Evolutionary conservation across 352 stramenopile genomes (phyloP), one percentile per base, ranked within the genome.

Genomic region (Phytophthora uliginosa): DNA sequence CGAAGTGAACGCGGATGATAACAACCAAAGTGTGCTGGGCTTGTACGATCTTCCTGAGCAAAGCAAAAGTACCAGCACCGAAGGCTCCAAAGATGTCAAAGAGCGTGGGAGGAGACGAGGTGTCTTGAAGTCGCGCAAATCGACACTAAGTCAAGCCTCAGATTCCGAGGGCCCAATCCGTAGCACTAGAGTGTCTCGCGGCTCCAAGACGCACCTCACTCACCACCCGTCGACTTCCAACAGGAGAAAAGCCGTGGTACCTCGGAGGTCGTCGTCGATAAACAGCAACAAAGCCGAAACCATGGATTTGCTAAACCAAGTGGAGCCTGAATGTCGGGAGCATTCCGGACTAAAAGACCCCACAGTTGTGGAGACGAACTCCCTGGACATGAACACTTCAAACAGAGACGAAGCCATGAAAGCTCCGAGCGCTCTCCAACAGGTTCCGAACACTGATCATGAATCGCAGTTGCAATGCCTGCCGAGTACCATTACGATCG

Each of bases 161-260:
- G 42, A 50, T 13, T 50, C 18, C 0, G 42, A 50, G 12, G 17
- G 1, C 8, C 6, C 42, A 9, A 50, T 22, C 18, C 42, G 42
- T 50, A 9, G 4, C 4, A 7, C 36, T 15, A n/a, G 17, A 31
- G 28, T 1, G 36, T 15, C 36, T 15, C 36, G 36, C 36, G 36
- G 66, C 28, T 65, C 51, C 6, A 72, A 53, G 22, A 15, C 28
- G 40, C 42, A 54, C 50, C 36, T 45, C 17, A 52, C 20, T 18
- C 63, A 68, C 15, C 53, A 42, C 17, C 3, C 18, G 4, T 67
- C 26, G 2, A 31, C 26, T 6, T 56, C 50, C 0, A 54, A 47
- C 42, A 78, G 18, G 42, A 75, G 59, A 65, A 67, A 66, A 40
- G 3, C 20, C 5, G 31, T 47, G 15, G 26, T 63, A 17, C 36